Percentiles rank a stretch among this genome's conserved stretches.
Conservation (phyloP, 148 eudicot genomes). For the Polygonum aviculare region DNA sequence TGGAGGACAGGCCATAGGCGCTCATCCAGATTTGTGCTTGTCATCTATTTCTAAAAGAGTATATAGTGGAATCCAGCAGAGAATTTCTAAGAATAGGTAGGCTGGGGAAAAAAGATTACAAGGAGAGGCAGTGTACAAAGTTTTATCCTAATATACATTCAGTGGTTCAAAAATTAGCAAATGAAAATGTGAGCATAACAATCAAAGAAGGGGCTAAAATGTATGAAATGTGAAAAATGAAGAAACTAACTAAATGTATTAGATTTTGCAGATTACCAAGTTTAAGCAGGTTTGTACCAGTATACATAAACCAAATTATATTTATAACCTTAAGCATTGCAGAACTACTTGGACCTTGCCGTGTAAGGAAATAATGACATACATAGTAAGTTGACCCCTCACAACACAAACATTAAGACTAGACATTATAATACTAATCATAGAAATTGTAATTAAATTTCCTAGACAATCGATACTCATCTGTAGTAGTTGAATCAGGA, state of each 20-base stretch:
- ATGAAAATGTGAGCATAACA: not conserved
- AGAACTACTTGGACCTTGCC: not conserved
- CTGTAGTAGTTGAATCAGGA: too few species aligned
- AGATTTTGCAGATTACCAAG: not conserved
- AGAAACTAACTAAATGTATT: not conserved
- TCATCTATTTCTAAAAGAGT: not conserved
- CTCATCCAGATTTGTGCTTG: not conserved
- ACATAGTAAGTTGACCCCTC: not conserved
- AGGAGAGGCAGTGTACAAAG: not conserved
- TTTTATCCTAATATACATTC: not conserved
- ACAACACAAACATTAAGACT: not conserved
- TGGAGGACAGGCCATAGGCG: not conserved
- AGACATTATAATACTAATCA: not conserved
- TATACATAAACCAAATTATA: too few species aligned
- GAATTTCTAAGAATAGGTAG: too few species aligned
- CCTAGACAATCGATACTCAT: not conserved
- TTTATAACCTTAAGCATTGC: not conserved
- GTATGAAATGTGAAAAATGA: too few species aligned
- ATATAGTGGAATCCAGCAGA: not conserved
- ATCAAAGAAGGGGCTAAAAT: not conserved
- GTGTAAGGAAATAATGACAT: not conserved
- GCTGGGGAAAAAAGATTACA: not conserved
- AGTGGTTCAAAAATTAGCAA: not conserved
- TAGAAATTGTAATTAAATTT: not conserved
- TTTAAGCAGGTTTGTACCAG: not conserved